These are phyloP conservation scores for Komagataella phaffii DNA, from an alignment of 805 yeast species.

Conservation along the genomic window DNA sequence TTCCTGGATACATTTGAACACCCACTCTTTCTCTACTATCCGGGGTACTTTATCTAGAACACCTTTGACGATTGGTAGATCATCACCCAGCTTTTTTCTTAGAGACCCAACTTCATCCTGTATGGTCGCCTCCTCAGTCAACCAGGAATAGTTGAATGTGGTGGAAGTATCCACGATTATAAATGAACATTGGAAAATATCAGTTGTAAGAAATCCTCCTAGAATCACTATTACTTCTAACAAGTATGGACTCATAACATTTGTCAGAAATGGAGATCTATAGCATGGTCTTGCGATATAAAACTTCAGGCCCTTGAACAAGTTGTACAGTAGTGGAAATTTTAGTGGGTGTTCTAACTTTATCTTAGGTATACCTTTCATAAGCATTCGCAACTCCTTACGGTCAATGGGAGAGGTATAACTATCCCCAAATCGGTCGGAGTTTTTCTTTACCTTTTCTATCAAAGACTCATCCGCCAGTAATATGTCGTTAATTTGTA, in stretches of 20 bases:
- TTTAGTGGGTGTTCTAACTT: background rate
- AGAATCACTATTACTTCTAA: slow-evolving; percentile 20
- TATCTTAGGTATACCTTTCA: background rate
- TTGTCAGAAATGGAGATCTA: slow-evolving; percentile 1
- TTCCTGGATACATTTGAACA: slow-evolving; percentile 16
- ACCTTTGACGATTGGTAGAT: slow-evolving; percentile 3
- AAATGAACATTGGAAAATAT: slow-evolving; percentile 19
- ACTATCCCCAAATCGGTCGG: slow-evolving; percentile 57
- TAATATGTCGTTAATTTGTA: slow-evolving; percentile 52
- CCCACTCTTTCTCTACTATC: slow-evolving; percentile 20
- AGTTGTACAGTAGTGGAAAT: slow-evolving; percentile 5
- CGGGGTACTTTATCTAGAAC: slow-evolving; percentile 16
- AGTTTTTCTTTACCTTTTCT: slow-evolving; percentile 17
- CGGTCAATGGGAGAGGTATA: slow-evolving; percentile 20
- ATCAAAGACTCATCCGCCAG: slow-evolving; percentile 20
- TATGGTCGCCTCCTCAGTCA: slow-evolving; percentile 10
- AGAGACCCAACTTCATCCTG: slow-evolving; percentile 5
- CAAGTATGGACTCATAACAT: slow-evolving; percentile 2
- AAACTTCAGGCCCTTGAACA: slow-evolving; percentile 21
- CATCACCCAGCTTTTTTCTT: slow-evolving; percentile 1
- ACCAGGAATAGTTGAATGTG: background rate
- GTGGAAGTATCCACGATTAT: slow-evolving; percentile 15
- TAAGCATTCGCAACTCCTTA: background rate
- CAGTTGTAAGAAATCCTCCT: slow-evolving; percentile 27
- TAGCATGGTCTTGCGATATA: slow-evolving; percentile 12